A percentile compares a stretch with the other conserved stretches of the same genome.
Conservation (phyloP, 2,329 filamentous ascomycete species). For the Cladophialophora chaetospira region DNA sequence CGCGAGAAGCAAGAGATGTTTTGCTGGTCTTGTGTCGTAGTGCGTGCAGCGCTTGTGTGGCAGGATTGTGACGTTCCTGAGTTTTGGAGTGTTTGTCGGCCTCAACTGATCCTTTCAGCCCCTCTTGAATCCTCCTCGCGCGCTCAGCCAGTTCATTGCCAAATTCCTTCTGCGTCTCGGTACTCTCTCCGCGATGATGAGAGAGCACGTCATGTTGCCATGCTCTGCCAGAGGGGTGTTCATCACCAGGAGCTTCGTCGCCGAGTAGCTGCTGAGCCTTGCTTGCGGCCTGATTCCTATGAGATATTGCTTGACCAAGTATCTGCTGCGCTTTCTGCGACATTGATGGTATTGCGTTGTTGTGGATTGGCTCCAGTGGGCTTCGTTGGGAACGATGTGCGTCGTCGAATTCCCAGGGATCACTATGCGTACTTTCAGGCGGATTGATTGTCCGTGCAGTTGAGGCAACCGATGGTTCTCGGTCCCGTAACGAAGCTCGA, state of each 20-base stretch:
- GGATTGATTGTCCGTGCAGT: constrained; percentile 45
- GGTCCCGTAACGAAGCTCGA: constrained; percentile 12
- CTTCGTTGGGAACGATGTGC: constrained; percentile 40
- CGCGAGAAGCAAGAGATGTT: constrained; percentile 36
- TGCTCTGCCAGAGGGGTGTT: constrained; percentile 6
- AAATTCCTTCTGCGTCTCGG: constrained; percentile 53
- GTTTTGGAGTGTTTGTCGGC: constrained; percentile 48
- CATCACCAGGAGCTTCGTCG: constrained; percentile 22
- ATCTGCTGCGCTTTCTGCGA: constrained; percentile 43
- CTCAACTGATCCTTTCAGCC: constrained; percentile 47
- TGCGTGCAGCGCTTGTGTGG: constrained; percentile 44
- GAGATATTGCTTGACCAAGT: constrained; percentile 41
- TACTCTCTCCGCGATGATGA: constrained; percentile 49
- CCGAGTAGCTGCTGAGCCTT: constrained; percentile 30
- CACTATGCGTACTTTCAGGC: constrained; percentile 54
- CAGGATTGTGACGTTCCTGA: constrained; percentile 40
- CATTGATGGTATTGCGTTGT: constrained; percentile 34
- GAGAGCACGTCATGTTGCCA: constrained; percentile 47
- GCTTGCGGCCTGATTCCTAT: constrained; percentile 34
- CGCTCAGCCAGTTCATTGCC: constrained; percentile 52
- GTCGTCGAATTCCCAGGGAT: constrained; percentile 59
- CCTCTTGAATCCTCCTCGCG: constrained; percentile 51
- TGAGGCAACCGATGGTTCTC: constrained; percentile 37
- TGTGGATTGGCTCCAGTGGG: constrained; percentile 10
- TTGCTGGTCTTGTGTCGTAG: constrained; percentile 47